Conservation (phyloP, 805 yeast species). For the Hanseniaspora taiwanica region DNA sequence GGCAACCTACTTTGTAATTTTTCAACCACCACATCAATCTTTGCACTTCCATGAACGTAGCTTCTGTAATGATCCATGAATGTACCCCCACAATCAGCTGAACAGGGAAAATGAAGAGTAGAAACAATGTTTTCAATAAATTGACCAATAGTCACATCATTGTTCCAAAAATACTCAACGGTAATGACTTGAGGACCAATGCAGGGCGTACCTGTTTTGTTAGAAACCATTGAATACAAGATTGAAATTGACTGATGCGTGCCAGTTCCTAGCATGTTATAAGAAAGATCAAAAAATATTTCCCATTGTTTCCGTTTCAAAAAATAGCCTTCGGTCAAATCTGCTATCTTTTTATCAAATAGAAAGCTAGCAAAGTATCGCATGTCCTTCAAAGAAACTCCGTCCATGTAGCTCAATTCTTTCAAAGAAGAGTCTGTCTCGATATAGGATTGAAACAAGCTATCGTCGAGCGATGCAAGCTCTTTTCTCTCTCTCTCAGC, state of each 20-base stretch:
- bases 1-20: constrained; percentile 41
- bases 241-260: constrained; percentile 70
- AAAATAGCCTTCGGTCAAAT: constrained; percentile 20
- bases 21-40: constrained; percentile 67
- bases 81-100: constrained; percentile 68
- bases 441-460: constrained; percentile 2
- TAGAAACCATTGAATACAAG: constrained; percentile 69
- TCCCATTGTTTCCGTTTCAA: constrained; percentile 52
- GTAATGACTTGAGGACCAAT: constrained; percentile 77
- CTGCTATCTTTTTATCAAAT: constrained; percentile 19
- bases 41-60: constrained; percentile 80
- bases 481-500: constrained; percentile 15
- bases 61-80: constrained; percentile 66
- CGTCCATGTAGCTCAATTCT: not conserved
- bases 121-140: constrained; percentile 68
- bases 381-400: constrained; percentile 21
- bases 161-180: constrained; percentile 81
- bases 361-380: constrained; percentile 21
- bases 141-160: constrained; percentile 81
- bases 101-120: constrained; percentile 54
- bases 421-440: constrained; percentile 2
- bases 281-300: constrained; percentile 34
- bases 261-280: constrained; percentile 53
- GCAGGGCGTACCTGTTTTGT: constrained; percentile 81
- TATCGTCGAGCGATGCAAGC: constrained; percentile 16